Base-by-base conservation (phyloP, 345 rosid species). In the Salix suchowensis region DNA sequence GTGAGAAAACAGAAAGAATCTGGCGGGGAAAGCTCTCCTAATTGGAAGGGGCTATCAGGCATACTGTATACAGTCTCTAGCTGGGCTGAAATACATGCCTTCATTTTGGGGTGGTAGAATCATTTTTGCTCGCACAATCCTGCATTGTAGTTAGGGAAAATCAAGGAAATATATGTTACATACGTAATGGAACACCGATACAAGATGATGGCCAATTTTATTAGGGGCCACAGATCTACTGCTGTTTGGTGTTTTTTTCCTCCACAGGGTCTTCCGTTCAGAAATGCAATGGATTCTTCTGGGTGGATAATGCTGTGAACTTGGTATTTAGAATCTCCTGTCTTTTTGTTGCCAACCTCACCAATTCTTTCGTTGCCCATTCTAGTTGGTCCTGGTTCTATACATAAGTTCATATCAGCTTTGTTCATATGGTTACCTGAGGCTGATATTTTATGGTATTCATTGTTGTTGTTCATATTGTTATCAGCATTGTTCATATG, bases 11-110 rank as follows among this genome's bases (percentile, higher is more conserved):
- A 94, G 87, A 88, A 83, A 79, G 88, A 88, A 54, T 77, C 74
- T 44, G 73, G 8, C 6, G 80, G 88, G 81, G 96, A 82, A 78
- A 75, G 89, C 78, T 73, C 84, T 62, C 74, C 74, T 50, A 81
- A 78, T 42, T 94, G 98, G 97, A 91, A 88, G 72, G 87, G 89
- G 62, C 81, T 72, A 37, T 89, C 97, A 39, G 99, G 98, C 69
- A 85, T 85, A 71, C 90, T 96, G 67, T 94, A 91, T 74, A 94
- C 97, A 15, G 97, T 88, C 72, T 86, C 95, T 34, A 86, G 91
- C 82, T 96, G 98, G 99, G 93, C 91, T 44, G 98, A 94, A 81
- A 84, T 94, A 77, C 95, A 96, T 85, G 95, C 97, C 74, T 94
- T 94, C 74, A 78, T 91, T 74, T 83, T 90, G 89, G 99, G 99